These are phyloP conservation scores for Cercophora newfieldiana DNA, from an alignment of 495 filamentous ascomycete species.

Conservation along the genomic window DNA sequence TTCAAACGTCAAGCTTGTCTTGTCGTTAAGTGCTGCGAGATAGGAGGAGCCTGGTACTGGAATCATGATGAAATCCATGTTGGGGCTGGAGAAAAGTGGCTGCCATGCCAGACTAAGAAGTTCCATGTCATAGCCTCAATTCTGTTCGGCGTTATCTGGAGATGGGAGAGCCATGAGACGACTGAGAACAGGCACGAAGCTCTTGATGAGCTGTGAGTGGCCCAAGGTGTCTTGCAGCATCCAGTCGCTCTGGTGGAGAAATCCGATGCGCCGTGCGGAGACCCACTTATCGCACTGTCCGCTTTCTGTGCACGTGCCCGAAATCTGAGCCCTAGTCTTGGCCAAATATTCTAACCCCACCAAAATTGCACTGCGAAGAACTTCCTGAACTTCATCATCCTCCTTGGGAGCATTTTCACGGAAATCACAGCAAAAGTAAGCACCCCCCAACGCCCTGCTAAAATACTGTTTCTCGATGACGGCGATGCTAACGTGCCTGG, in stretches of 20 bases:
- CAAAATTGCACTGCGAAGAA: conserved; percentile 31
- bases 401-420: conserved; percentile 26
- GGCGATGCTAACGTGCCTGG: conserved; percentile 24
- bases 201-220: neutral
- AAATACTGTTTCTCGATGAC: neutral
- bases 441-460: neutral
- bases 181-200: too few relatives aligned
- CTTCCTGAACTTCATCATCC: conserved; percentile 33
- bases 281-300: neutral
- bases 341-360: conserved; percentile 34
- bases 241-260: neutral
- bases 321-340: conserved; percentile 18
- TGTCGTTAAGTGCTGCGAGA: too few relatives aligned
- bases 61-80: too few relatives aligned
- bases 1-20: too few relatives aligned
- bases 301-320: conserved; percentile 8
- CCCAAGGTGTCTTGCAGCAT: neutral
- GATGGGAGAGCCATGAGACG: too few relatives aligned
- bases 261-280: neutral
- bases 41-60: too few relatives aligned
- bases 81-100: too few relatives aligned
- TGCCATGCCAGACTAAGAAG: too few relatives aligned
- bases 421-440: conserved; percentile 45
- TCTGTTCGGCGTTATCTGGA: too few relatives aligned
- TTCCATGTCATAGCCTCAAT: too few relatives aligned